Base-by-base conservation (phyloP, 192 early-diverging fungal species). In the Coemansia sp. region DNA sequence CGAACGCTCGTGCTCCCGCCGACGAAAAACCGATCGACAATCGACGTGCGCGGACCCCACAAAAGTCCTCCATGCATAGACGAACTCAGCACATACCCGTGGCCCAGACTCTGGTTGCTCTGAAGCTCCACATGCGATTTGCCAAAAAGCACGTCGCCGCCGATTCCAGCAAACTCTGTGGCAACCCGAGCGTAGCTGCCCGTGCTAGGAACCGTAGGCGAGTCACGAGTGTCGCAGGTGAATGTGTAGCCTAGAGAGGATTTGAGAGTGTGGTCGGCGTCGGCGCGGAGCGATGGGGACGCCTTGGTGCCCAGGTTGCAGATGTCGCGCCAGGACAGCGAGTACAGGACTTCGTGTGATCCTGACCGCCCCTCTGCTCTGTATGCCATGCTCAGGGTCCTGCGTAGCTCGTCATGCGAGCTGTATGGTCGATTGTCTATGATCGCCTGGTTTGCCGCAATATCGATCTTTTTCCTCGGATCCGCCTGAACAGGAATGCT, bases 1-100 rank as follows among this genome's bases (percentile, higher is more conserved):
- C 96, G 82, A 10, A 98, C 78, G 21, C 87, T 88, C 42, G 84
- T 82, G 34, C 88, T 87, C 7, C 96, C 96, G 25, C 96, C 96
- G 19, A 98, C 67, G 59, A 87, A 83, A 69, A 96, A 94, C 27
- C 93, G 80, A 75, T 98, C 96, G 9, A 85, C 83, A 15, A 96
- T 71, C n/a, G 83, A 78, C 38, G 90, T 83, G 9, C 54, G 47
- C 17, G 73, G 72, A n/a, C 67, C 66, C 52, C 83, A 81, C 53
- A 96, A 45, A 10, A 91, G 59, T 17, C 96, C 96, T 12, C 57
- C 84, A 25, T 87, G 83, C 13, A 74, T 24, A 13, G 80, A 80
- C 0, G 78, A 53, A 24, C 57, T 67, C 10, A 85, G 57, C n/a
- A 62, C 44, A 66, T 80, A 91, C 9, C 83, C 81, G 38, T 61